phyloP scores from a whole-genome alignment of 2,329 filamentous ascomycete genomes.

The Colletotrichum sidae region DNA sequence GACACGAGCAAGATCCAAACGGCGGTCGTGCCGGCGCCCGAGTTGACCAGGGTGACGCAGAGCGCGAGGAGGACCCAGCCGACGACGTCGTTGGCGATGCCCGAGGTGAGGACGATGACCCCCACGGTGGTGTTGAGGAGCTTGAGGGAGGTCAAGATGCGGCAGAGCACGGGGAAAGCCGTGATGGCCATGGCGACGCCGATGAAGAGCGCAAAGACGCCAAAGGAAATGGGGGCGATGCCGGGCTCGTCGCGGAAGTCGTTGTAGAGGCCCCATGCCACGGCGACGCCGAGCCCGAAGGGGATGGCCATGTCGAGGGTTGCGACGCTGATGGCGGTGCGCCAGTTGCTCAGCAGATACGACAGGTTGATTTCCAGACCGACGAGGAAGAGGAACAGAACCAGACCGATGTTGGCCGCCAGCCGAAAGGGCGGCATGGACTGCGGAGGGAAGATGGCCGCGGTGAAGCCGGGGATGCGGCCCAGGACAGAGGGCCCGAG shows the following conservation, averaged over 20 bases:
- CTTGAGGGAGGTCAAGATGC: slow-evolving; percentile 92
- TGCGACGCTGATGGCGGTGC: slow-evolving; percentile 80
- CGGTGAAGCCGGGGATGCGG: slow-evolving; percentile 81
- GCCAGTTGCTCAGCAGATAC: slow-evolving; percentile 84
- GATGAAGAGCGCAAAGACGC: slow-evolving; percentile 77
- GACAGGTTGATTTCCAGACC: slow-evolving; percentile 88
- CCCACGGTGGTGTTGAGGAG: slow-evolving; percentile 86
- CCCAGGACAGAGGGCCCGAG: slow-evolving; percentile 91
- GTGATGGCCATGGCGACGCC: slow-evolving; percentile 95
- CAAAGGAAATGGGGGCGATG: slow-evolving; percentile 58
- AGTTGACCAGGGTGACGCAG: slow-evolving; percentile 93
- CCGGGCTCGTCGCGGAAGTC: slow-evolving; percentile 68
- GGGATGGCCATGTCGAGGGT: slow-evolving; percentile 84
- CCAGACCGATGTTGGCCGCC: slow-evolving; percentile 84
- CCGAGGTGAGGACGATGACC: slow-evolving; percentile 88
- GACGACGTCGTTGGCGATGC: slow-evolving; percentile 86
- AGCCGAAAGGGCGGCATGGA: slow-evolving; percentile 82
- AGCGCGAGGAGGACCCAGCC: slow-evolving; percentile 92
- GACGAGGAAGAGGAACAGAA: slow-evolving; percentile 89
- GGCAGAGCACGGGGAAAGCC: slow-evolving; percentile 86
- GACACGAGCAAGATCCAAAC: slow-evolving; percentile 85
- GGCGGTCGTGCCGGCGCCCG: slow-evolving; percentile 82
- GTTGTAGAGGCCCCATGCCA: slow-evolving; percentile 84
- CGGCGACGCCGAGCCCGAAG: slow-evolving; percentile 83
- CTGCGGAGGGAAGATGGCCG: slow-evolving; percentile 78